Evolutionary conservation across 345 rosid species (phyloP).

Genomic region (Citrus glauca): DNA sequence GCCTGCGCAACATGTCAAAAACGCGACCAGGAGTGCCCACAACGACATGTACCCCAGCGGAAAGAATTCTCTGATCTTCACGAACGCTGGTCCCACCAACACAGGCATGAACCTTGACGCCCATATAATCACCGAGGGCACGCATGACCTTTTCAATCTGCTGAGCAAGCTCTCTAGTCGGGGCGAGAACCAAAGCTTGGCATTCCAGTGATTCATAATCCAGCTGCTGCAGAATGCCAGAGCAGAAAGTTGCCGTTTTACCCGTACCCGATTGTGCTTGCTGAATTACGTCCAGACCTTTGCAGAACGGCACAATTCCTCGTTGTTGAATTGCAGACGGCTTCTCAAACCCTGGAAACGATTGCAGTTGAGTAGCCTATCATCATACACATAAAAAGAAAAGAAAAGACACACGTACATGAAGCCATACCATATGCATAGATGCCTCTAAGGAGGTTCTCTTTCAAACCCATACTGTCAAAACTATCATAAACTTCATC

Average conservation of each 20-base stretch:
- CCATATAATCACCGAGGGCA: constrained; percentile 25
- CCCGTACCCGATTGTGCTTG: constrained; percentile 33
- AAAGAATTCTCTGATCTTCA: constrained; percentile 23
- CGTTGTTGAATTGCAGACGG: constrained; percentile 29
- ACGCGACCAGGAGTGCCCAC: constrained; percentile 33
- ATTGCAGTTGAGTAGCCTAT: not conserved
- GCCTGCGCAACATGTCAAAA: constrained; percentile 23
- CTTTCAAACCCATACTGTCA: constrained; percentile 46
- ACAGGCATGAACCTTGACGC: constrained; percentile 32
- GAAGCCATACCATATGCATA: constrained; percentile 35
- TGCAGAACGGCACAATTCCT: constrained; percentile 28
- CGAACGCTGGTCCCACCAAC: constrained; percentile 33
- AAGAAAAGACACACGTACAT: not conserved
- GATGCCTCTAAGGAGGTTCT: constrained; percentile 49
- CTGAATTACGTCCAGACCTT: constrained; percentile 28
- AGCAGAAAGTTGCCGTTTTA: constrained; percentile 31
- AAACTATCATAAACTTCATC: constrained; percentile 48
- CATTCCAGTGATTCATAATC: constrained; percentile 21
- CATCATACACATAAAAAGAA: too few relatives aligned
- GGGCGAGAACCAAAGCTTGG: constrained; percentile 31
- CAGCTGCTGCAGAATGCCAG: constrained; percentile 21
- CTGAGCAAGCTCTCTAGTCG: constrained; percentile 32
- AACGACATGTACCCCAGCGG: constrained; percentile 29
- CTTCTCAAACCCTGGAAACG: constrained; percentile 19
- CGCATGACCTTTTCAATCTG: constrained; percentile 30